Evolutionary conservation across 805 yeast species (phyloP).

Genomic region (Metschnikowia rubicola): DNA sequence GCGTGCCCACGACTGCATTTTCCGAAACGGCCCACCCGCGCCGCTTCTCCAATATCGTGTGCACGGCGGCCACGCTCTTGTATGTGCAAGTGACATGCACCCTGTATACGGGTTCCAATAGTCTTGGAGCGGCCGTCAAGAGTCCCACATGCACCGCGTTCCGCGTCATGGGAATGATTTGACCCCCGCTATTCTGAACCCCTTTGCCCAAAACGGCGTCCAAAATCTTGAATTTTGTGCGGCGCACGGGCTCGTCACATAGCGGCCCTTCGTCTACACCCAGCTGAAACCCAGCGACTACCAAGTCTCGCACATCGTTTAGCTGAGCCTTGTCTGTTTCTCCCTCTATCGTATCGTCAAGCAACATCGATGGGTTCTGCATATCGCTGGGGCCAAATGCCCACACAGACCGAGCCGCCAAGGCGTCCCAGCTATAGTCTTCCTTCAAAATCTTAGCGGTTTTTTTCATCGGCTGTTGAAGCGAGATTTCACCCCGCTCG

Average conservation of each 20-base stretch:
- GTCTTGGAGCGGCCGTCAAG: constrained; percentile 69
- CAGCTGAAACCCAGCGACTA: constrained; percentile 82
- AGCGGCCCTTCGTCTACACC: constrained; percentile 84
- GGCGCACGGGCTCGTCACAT: constrained; percentile 77
- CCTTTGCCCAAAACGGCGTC: constrained; percentile 52
- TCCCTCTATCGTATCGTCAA: constrained; percentile 70
- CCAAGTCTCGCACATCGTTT: constrained; percentile 45
- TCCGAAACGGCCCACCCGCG: constrained; percentile 57
- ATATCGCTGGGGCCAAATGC: constrained; percentile 57
- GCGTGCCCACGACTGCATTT: constrained; percentile 68
- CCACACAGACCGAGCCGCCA: constrained; percentile 83
- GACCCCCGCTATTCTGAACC: constrained; percentile 54
- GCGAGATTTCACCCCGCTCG: constrained; percentile 43
- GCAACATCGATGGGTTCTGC: constrained; percentile 47
- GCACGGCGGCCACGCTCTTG: constrained; percentile 45
- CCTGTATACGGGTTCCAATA: constrained; percentile 78
- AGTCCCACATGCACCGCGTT: constrained; percentile 82
- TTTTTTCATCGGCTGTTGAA: constrained; percentile 35
- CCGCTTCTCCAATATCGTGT: constrained; percentile 52
- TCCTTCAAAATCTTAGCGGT: constrained; percentile 54
- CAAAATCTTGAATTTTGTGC: constrained; percentile 66
- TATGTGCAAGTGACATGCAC: constrained; percentile 56
- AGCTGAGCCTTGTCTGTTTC: constrained; percentile 61
- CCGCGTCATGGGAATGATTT: constrained; percentile 76
- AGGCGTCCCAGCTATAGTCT: constrained; percentile 74